Base-by-base conservation (phyloP, 2,329 filamentous ascomycete species). In the Sphaceloma murrayae region DNA sequence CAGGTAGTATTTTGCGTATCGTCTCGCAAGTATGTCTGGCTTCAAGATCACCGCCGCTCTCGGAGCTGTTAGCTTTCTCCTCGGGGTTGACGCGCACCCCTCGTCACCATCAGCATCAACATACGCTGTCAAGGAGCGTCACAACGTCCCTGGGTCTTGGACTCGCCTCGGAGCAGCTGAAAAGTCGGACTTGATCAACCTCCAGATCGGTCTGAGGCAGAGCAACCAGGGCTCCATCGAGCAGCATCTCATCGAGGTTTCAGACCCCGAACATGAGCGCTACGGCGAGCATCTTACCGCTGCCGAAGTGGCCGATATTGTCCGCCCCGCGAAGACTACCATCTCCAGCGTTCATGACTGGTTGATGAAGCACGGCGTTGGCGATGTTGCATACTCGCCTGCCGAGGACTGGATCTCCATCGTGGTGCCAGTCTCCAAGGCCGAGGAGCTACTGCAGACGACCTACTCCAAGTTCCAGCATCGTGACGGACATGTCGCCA, bases 181-280 rank as follows among this genome's bases (percentile, higher is more conserved):
- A 29, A 63, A 67, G 33, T 58, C 64, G 13, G 67, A 73, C 48
- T 59, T 65, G 24, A 67, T 78, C 48, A 61, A 73, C 26, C 59
- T 79, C 34, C 69, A 75, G 39, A 77, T 78, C 53, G 75, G 70
- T 21, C 56, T 79, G 48, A 77, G 72, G 63, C 75, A 78, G 56
- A 64, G 66, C 47, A 69, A 70, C 32, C 74, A 77, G 46, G 65
- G 66, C 13, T 68, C 72, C 50, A 61, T 78, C 14, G 73, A 77
- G 56, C 64, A 66, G 48, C 73, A 76, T 51, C 61, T 78, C 4
- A 64, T 67, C 46, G 67, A 75, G 58, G 67, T 74, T 19, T 74
- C 72, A 8, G 65, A 74, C 49, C 74, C 74, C 6, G 62, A 60
- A 9, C 70, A 77, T 52, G 48, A 56, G 45, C 70, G 71, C 26